These are phyloP conservation scores for Metarhizium sp. DNA, from an alignment of 2,329 filamentous ascomycete genomes.

Conservation along the genomic window DNA sequence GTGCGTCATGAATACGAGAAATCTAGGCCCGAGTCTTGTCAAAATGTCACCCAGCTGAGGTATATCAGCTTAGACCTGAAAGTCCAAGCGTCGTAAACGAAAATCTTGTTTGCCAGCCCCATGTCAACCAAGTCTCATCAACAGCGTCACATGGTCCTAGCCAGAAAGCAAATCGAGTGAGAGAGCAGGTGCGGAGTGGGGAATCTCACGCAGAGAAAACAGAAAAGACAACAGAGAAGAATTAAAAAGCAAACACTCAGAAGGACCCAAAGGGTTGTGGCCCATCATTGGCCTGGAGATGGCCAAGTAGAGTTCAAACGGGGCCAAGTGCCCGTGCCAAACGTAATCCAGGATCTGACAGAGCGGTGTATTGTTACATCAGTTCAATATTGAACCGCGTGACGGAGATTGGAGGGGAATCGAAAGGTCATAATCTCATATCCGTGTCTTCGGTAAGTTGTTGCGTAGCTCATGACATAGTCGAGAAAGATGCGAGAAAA, in stretches of 20 bases:
- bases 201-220: background rate
- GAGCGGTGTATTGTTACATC: background rate
- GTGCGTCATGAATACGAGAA: background rate
- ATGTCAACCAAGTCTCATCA: background rate
- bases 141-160: background rate
- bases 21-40: conserved; percentile 1
- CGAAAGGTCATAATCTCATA: conserved; percentile 14
- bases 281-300: background rate
- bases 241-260: background rate
- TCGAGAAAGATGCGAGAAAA: conserved; percentile 7
- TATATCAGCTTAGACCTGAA: background rate
- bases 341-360: background rate
- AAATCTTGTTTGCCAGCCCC: background rate
- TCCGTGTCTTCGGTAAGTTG: conserved; percentile 22
- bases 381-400: background rate
- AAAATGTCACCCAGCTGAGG: background rate
- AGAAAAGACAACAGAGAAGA: background rate
- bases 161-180: background rate
- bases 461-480: conserved; percentile 7
- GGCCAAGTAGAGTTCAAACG: background rate
- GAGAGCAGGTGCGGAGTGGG: background rate
- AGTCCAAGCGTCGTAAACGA: background rate
- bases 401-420: conserved; percentile 1
- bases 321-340: background rate
- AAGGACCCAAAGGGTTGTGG: background rate